Evolutionary conservation across 2,329 filamentous ascomycete species (phyloP), one percentile per base, ranked within the genome.

Genomic region (Exophiala calicioides): DNA sequence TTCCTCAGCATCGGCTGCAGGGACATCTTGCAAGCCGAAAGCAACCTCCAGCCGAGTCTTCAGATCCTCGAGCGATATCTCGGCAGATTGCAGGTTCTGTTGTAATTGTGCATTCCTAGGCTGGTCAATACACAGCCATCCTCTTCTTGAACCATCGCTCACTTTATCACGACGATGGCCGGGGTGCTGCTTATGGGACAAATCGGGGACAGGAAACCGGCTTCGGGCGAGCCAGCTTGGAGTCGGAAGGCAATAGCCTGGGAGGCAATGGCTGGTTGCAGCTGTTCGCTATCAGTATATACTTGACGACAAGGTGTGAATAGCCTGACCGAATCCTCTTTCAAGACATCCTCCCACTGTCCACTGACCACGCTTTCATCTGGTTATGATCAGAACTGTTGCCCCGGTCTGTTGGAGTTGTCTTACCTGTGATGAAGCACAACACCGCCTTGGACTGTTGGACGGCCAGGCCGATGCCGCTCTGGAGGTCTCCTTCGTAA

Each of bases 141-240:
- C 7, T 24, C 29, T 32, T 13, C 16, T 35, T 15, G 38, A 30
- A 37, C 9, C 15, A 35, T 38, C 50, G 62, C 76, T 41, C 71
- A 85, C 79, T 84, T 81, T 58, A 95, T 90, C 15, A 94, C 73
- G 12, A 95, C 78, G 6, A 95, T 69, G 1, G 86, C 86, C 0
- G 91, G 90, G n/a, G 82, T 81, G 56, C 81, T 81, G 1, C 81
- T 78, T n/a, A 95, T 72, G 0, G 88, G 87, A 60, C 88, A 94
- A 60, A 95, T 87, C 34, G 88, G 87, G 7, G 84, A 79, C 10
- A 97, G 74, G 60, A 89, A 94, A 4, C 80, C 82, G 7, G 89
- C 89, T 71, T 95, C 90, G 56, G 86, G 79, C 2, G 86, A 90
- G 16, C 84, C 87, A 13, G 84, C 81, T 24, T 76, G 68, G 16